Evolutionary conservation across 441 rosid genomes (phyloP), one percentile per base, ranked within the genome.

Genomic region (Jatropha podagrica): DNA sequence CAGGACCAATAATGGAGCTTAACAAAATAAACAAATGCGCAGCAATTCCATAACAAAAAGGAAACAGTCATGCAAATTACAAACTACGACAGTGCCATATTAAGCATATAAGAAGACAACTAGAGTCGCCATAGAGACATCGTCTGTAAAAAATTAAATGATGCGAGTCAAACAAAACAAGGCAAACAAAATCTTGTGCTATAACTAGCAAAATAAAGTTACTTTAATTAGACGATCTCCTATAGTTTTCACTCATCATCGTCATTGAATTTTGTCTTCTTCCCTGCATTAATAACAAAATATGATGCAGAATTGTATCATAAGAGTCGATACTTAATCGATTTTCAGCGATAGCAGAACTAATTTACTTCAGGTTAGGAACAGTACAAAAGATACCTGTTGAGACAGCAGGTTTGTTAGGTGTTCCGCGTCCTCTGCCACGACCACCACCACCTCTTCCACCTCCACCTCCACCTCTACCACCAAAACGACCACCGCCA

Each of bases 191-290:
- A 67, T 67, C 56, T 44, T 66, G 69, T 20, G 54, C 7, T 5
- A 9, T 7, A 20, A 8, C 69, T 46, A 44, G 54, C 69, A 44
- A 66, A 44, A 13, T 7, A 18, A 1, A 3, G 11, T 40, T n/a
- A 5, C 2, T 7, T 18, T 54, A 18, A 54, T 18, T 23, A 58
- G 14, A 23, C 6, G 9, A 20, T 51, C 7, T 11, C 3, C 26
- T 38, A 32, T 20, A 41, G 52, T 44, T 56, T 56, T 60, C 8
- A 58, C 41, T 71, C 70, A 32, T 87, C 86, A 38, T 86, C 90
- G 41, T 87, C 83, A 15, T 62, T 49, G 18, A 92, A 92, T 62
- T 90, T 92, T 4, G 88, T 92, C 85, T 85, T 92, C 87, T 80
- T 88, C n/a, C 93, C 95, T 90, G 87, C 67, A 81, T n/a, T 46